Conservation (phyloP, 1,284 basidiomycete genomes). For the Fistulina hepatica region DNA sequence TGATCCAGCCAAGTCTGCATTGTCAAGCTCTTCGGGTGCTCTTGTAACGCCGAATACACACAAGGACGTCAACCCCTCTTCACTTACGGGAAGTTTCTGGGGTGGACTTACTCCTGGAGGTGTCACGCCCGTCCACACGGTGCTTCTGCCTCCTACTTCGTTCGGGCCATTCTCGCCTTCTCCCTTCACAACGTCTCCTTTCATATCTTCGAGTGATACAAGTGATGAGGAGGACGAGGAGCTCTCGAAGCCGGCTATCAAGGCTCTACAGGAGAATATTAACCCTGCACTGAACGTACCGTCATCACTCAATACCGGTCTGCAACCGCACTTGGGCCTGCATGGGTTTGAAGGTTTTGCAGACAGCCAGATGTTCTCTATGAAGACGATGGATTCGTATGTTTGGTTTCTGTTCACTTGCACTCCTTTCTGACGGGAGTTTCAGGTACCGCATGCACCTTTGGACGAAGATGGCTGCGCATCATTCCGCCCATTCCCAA, state of each 20-base stretch:
- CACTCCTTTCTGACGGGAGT: constrained; percentile 2
- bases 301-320: too few species aligned
- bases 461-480: constrained; percentile 70
- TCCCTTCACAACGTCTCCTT: constrained; percentile 8
- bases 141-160: constrained; percentile 49
- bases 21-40: too few species aligned
- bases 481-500: constrained; percentile 27
- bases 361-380: constrained; percentile 68
- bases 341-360: constrained; percentile 56
- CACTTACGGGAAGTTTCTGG: constrained; percentile 55
- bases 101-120: constrained; percentile 48
- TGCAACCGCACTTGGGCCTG: constrained; percentile 6
- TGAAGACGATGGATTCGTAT: constrained; percentile 74
- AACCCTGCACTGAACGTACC: constrained; percentile 72
- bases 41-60: constrained; percentile 66
- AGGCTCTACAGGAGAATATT: constrained; percentile 61
- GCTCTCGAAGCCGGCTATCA: constrained; percentile 8
- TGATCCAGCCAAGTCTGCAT: too few species aligned
- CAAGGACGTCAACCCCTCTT: constrained; percentile 51
- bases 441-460: constrained; percentile 70
- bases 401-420: constrained; percentile 20
- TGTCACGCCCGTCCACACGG: constrained; percentile 77
- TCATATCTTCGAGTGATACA: background rate
- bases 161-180: constrained; percentile 9
- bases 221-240: constrained; percentile 7